Evolutionary conservation across 2,329 filamentous ascomycete genomes (phyloP).

Genomic region (Diplodia scrobiculata): DNA sequence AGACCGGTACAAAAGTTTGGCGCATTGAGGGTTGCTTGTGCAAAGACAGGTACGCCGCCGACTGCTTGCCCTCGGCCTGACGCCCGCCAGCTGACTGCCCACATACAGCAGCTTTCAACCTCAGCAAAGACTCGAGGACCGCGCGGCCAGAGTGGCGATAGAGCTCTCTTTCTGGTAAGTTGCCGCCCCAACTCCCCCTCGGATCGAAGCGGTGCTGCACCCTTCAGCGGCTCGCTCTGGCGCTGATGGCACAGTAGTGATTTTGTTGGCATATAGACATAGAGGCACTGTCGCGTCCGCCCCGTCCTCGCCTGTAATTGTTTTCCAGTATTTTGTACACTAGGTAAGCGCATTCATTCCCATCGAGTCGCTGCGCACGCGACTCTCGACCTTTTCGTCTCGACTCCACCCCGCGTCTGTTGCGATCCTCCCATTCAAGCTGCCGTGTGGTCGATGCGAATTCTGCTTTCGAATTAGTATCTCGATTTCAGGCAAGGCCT

Average conservation of each 20-base stretch:
- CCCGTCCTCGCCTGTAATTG: constrained; percentile 22
- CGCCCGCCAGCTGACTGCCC: constrained; percentile 6
- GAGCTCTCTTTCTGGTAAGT: constrained; percentile 28
- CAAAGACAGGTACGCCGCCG: constrained; percentile 17
- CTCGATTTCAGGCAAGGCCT: no score
- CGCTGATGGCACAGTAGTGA: constrained; percentile 29
- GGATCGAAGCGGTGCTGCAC: constrained; percentile 26
- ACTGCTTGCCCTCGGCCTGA: neutral
- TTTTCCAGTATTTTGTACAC: constrained; percentile 25
- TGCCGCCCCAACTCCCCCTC: neutral
- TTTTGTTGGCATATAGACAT: constrained; percentile 29
- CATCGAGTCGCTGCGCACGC: neutral
- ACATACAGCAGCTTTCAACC: constrained; percentile 21
- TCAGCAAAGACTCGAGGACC: constrained; percentile 13
- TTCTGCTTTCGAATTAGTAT: neutral
- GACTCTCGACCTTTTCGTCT: neutral
- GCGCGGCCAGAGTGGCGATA: constrained; percentile 23
- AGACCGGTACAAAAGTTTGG: constrained; percentile 47
- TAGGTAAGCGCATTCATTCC: constrained; percentile 24
- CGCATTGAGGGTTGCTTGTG: constrained; percentile 35
- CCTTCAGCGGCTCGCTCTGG: constrained; percentile 27
- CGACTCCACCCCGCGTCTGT: neutral
- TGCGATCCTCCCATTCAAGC: neutral
- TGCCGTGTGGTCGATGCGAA: neutral
- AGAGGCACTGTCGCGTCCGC: constrained; percentile 25